These are phyloP conservation scores for Peniophora sp. DNA, from an alignment of 1,284 basidiomycete genomes.

Conservation along the genomic window DNA sequence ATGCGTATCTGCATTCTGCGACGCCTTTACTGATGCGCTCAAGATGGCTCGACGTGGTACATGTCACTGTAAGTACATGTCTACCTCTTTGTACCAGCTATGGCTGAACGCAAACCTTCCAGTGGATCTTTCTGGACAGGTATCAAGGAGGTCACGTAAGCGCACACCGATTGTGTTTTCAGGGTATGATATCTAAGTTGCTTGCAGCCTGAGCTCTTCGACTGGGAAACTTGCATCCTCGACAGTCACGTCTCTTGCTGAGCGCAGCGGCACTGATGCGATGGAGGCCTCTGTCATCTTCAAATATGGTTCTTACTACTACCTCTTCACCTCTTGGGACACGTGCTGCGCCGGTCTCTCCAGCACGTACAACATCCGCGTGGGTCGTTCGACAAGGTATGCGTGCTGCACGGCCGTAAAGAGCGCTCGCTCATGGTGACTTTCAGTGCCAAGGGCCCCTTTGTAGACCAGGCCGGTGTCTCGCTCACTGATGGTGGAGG, in stretches of 20 bases:
- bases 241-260: slow-evolving; percentile 34
- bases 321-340: slow-evolving; percentile 49
- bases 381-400: slow-evolving; percentile 40
- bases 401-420: slow-evolving; percentile 2
- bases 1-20: no score
- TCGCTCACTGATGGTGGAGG: slow-evolving; percentile 42
- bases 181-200: not conserved
- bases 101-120: no score
- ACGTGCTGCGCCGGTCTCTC: slow-evolving; percentile 40
- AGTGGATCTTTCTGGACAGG: slow-evolving; percentile 35
- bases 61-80: no score
- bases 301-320: slow-evolving; percentile 24
- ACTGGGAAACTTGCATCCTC: slow-evolving; percentile 34
- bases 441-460: slow-evolving; percentile 33
- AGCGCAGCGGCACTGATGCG: slow-evolving; percentile 29
- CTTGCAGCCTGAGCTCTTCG: slow-evolving; percentile 23
- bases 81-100: no score
- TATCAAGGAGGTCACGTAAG: slow-evolving; percentile 29
- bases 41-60: no score
- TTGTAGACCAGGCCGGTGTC: slow-evolving; percentile 39
- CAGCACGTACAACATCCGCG: slow-evolving; percentile 41
- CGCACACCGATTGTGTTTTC: slow-evolving; percentile 1
- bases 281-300: slow-evolving; percentile 41
- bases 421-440: no score
- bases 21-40: no score